Percentiles rank a stretch among this genome's conserved stretches.
phyloP scores from a whole-genome alignment of 352 stramenopile genomes.

The Plasmopara viticola region DNA sequence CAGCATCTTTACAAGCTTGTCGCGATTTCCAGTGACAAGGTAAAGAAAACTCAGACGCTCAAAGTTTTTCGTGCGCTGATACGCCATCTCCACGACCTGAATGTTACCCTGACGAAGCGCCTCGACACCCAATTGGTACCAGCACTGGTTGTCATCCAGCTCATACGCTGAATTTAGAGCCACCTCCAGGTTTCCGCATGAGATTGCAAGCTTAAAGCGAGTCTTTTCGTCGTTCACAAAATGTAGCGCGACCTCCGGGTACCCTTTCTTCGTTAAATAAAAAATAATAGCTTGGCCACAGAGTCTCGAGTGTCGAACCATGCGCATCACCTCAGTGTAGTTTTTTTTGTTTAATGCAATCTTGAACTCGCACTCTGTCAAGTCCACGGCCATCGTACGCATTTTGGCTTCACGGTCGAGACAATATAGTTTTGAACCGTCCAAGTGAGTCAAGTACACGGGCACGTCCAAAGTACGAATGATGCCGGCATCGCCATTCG shows the following conservation, averaged over 20 bases:
- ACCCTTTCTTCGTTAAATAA: slow-evolving; percentile 99
- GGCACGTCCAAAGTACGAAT: slow-evolving; percentile 97
- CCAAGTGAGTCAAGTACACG: slow-evolving; percentile 95
- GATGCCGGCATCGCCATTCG: slow-evolving; percentile 94
- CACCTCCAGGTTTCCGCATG: slow-evolving; percentile 98
- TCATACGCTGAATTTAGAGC: slow-evolving; percentile 96
- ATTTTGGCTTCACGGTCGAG: slow-evolving; percentile 97
- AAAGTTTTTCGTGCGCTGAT: slow-evolving; percentile 99
- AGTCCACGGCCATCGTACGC: slow-evolving; percentile 94
- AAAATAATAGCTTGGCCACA: slow-evolving; percentile 98
- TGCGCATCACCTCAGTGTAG: slow-evolving; percentile 98
- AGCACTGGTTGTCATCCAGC: slow-evolving; percentile 93
- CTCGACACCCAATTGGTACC: slow-evolving; percentile 95
- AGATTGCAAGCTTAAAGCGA: slow-evolving; percentile 97
- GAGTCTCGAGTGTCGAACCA: slow-evolving; percentile 95
- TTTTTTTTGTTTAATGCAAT: slow-evolving; percentile 91
- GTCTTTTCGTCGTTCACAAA: slow-evolving; percentile 99
- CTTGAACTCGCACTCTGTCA: slow-evolving; percentile 99
- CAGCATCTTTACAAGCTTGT: slow-evolving; percentile 99
- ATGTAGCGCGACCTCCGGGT: slow-evolving; percentile 98
- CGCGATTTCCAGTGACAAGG: slow-evolving; percentile 96
- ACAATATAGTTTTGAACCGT: slow-evolving; percentile 94
- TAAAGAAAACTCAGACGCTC: slow-evolving; percentile 99
- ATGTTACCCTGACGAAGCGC: slow-evolving; percentile 98
- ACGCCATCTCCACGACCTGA: slow-evolving; percentile 99